Evolutionary conservation across 805 yeast species (phyloP).

Genomic region (Deakozyma indianensis): DNA sequence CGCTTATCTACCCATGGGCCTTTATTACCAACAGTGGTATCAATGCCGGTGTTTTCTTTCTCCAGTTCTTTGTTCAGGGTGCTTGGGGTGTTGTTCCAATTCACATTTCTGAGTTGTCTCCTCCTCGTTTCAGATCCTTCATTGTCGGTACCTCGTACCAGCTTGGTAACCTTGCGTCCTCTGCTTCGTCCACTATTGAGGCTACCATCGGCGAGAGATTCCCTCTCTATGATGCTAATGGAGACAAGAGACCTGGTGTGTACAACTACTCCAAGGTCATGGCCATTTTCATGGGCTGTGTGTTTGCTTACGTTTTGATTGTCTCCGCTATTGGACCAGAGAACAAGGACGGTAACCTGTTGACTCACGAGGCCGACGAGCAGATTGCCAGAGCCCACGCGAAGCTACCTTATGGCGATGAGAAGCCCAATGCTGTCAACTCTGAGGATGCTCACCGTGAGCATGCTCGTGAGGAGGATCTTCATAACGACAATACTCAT

Average conservation of each 20-base stretch:
- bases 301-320: conserved; percentile 36
- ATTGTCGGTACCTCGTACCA: conserved; percentile 53
- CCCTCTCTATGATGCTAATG: conserved; percentile 31
- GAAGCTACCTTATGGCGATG: neutral
- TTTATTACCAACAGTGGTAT: conserved; percentile 31
- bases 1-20: conserved; percentile 49
- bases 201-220: conserved; percentile 44
- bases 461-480: too few species aligned
- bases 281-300: conserved; percentile 57
- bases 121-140: conserved; percentile 48
- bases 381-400: neutral
- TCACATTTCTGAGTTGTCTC: conserved; percentile 50
- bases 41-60: conserved; percentile 47
- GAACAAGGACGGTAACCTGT: conserved; percentile 4
- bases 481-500: too few species aligned
- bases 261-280: conserved; percentile 57
- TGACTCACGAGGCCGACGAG: neutral
- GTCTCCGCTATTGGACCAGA: conserved; percentile 46
- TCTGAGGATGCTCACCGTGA: neutral
- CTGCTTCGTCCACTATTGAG: conserved; percentile 61
- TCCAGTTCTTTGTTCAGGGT: conserved; percentile 56
- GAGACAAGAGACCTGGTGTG: conserved; percentile 17
- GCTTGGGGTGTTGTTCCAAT: conserved; percentile 64
- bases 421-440: neutral
- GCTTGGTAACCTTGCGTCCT: conserved; percentile 57